Evolutionary conservation across 1,284 basidiomycete genomes (phyloP), one percentile per base, ranked within the genome.

Genomic region (Heterobasidion annosum): DNA sequence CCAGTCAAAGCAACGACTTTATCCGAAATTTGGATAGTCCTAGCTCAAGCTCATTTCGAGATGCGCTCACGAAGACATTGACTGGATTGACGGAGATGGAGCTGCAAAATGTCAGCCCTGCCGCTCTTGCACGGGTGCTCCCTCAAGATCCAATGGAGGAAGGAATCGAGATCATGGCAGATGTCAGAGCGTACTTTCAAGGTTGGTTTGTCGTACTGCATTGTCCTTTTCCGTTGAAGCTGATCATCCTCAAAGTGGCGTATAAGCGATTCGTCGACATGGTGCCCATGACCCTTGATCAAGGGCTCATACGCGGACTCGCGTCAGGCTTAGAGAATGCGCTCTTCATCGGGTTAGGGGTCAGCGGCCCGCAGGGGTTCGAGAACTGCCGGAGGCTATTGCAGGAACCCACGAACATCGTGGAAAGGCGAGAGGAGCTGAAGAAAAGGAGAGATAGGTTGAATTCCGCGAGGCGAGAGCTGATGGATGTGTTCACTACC

Each of bases 141-240:
- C 74, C 80, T 0, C 55, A 73, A 0, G 82, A 86, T 58, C 66
- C 67, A 0, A 77, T 74, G 70, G 79, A 82, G 18, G 69, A 77
- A 0, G 82, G 79, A 0, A 63, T 89, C 3, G 63, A 66, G 9
- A 84, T 88, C 60, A 87, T 88, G 83, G 81, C 86, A 0, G 77
- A 82, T 45, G 82, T 84, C 3, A 72, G 83, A 1, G 88, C 83
- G 0, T 89, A 89, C 59, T 89, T 85, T 65, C 83, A 87, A 74
- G 80, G 83, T 83, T 10, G 12, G 19, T 34, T 34, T 8, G 8
- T 9, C 47, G 16, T 50, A n/a, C 32, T 34, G 32, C 34, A 18
- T n/a, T 32, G 8, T 25, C 18, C 33, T 12, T 33, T 46, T 7
- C 13, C 49, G 40, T 12, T 10, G 55, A 35, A 0, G 16, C 25